Conservation (phyloP, 2,329 filamentous ascomycete genomes). For the Akanthomyces muscarius region DNA sequence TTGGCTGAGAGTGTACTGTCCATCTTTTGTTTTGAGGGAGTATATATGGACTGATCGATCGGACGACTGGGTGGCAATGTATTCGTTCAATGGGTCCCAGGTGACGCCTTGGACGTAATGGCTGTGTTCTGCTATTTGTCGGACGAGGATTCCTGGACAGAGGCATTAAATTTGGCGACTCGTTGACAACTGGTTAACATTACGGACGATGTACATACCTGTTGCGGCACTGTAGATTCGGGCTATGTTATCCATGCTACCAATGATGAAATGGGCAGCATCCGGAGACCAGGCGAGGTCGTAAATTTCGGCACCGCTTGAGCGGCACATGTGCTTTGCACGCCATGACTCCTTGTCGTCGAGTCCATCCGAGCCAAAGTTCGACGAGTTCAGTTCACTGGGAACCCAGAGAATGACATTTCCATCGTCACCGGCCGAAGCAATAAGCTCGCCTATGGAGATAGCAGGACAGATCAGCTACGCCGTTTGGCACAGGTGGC, state of each 20-base stretch:
- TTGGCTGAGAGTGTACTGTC: constrained; percentile 75
- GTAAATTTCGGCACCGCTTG: constrained; percentile 93
- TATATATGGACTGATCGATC: constrained; percentile 98
- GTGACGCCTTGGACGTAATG: constrained; percentile 98
- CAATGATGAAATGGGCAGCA: constrained; percentile 91
- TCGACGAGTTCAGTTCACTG: constrained; percentile 65
- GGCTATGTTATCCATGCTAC: constrained; percentile 98
- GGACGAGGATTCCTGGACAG: constrained; percentile 58
- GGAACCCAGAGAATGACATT: constrained; percentile 97
- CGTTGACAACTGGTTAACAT: not conserved
- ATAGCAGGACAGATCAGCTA: constrained; percentile 20
- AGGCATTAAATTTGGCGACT: not conserved
- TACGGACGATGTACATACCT: constrained; percentile 50
- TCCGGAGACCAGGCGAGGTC: constrained; percentile 99
- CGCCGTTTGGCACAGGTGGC: not conserved
- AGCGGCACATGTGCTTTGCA: constrained; percentile 96
- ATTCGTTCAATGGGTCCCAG: constrained; percentile 98
- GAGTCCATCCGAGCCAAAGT: constrained; percentile 75
- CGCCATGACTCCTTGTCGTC: constrained; percentile 98
- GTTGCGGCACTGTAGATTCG: constrained; percentile 93
- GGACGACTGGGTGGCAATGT: constrained; percentile 95
- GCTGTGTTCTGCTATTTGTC: constrained; percentile 94
- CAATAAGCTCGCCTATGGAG: constrained; percentile 75
- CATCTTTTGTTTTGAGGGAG: constrained; percentile 91
- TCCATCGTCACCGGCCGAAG: constrained; percentile 93